Evolutionary conservation across 495 filamentous ascomycete species (phyloP).

Genomic region (Podospora sp.): DNA sequence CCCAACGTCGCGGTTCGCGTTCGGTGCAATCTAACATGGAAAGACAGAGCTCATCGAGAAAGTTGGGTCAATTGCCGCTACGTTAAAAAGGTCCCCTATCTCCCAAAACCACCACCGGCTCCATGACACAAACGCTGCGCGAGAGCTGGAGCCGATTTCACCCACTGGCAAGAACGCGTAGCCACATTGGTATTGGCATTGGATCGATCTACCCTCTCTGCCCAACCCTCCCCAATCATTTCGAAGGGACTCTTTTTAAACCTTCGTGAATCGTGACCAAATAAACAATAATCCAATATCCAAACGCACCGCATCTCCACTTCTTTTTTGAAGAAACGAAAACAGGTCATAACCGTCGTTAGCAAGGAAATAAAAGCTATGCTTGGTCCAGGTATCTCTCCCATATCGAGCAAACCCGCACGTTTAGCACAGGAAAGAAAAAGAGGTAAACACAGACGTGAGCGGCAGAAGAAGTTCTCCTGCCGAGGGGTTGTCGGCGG

Average conservation of each 20-base stretch:
- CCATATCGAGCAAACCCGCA: conserved; percentile 7
- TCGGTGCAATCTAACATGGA: not conserved
- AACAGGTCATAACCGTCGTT: conserved; percentile 43
- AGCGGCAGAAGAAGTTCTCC: conserved; percentile 8
- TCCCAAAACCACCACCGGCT: not conserved
- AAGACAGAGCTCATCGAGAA: not conserved
- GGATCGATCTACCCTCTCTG: conserved; percentile 3
- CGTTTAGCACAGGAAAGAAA: conserved; percentile 11
- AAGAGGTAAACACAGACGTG: conserved; percentile 14
- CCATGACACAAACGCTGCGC: too few relatives aligned
- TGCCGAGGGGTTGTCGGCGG: not conserved
- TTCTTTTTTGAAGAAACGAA: conserved; percentile 41
- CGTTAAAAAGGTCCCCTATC: not conserved
- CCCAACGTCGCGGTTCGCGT: not conserved
- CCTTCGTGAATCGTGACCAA: conserved; percentile 47
- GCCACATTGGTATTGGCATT: conserved; percentile 5
- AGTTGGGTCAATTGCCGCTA: not conserved
- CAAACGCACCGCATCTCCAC: conserved; percentile 21
- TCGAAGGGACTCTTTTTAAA: conserved; percentile 38
- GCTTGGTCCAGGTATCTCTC: conserved; percentile 19
- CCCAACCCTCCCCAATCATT: not conserved
- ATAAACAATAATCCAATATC: conserved; percentile 36
- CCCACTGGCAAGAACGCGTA: not conserved
- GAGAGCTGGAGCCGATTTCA: not conserved
- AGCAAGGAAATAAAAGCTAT: conserved; percentile 25